Evolutionary conservation across 192 early-diverging fungal species (phyloP).

Genomic region (Mortierella claussenii): DNA sequence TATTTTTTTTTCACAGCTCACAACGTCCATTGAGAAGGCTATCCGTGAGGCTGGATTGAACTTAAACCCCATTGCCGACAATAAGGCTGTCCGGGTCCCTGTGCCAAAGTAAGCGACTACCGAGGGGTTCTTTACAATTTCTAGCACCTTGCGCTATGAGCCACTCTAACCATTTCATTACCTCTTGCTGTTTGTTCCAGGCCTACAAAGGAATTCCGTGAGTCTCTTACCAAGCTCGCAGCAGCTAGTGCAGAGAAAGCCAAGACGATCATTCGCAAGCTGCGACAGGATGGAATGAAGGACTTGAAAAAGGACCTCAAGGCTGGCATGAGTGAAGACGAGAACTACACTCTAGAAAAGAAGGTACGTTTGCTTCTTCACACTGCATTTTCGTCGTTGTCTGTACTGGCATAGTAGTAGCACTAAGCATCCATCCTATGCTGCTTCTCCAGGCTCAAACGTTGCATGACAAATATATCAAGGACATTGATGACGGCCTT

Average conservation of each 20-base stretch:
- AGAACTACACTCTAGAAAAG: conserved; percentile 67
- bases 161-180: conserved; percentile 16
- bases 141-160: not conserved
- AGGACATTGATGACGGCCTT: conserved; percentile 70
- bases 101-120: conserved; percentile 73
- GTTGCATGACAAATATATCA: conserved; percentile 70
- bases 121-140: not conserved
- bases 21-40: conserved; percentile 72
- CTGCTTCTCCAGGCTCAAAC: conserved; percentile 60
- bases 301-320: conserved; percentile 75
- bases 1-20: too few species aligned
- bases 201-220: conserved; percentile 80
- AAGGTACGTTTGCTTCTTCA: conserved; percentile 46
- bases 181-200: conserved; percentile 31
- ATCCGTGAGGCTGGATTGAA: conserved; percentile 82
- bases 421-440: not conserved
- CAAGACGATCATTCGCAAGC: conserved; percentile 71
- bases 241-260: conserved; percentile 70
- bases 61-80: conserved; percentile 82
- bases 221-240: conserved; percentile 73
- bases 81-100: conserved; percentile 76
- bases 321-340: conserved; percentile 64
- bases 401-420: not conserved
- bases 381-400: conserved; percentile 1
- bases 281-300: conserved; percentile 80